These are phyloP conservation scores for Penicillium cosmopolitanum DNA, from an alignment of 495 filamentous ascomycete species.

Conservation along the genomic window DNA sequence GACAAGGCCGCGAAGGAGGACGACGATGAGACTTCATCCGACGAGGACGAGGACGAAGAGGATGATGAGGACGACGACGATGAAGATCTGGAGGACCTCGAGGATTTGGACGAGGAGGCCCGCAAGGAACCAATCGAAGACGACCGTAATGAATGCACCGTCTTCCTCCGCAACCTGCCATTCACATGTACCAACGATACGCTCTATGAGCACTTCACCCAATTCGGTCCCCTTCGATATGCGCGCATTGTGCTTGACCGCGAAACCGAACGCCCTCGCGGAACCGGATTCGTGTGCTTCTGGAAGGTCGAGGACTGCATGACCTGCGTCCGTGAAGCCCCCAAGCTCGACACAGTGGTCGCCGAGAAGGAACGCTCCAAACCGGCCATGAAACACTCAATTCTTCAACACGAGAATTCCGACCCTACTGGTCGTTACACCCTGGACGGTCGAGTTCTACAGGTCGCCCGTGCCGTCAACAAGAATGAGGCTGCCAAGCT, in stretches of 20 bases:
- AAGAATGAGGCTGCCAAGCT: conserved; percentile 76
- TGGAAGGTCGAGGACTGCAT: conserved; percentile 72
- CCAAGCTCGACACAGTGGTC: conserved; percentile 50
- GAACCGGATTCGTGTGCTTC: conserved; percentile 96
- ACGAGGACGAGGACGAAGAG: conserved; percentile 34
- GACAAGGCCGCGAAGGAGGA: conserved; percentile 35
- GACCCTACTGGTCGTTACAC: conserved; percentile 85
- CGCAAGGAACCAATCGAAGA: conserved; percentile 56
- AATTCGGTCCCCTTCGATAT: conserved; percentile 85
- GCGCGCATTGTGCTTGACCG: conserved; percentile 86
- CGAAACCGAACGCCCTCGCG: conserved; percentile 80
- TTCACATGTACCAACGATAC: conserved; percentile 80
- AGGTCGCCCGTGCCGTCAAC: conserved; percentile 81
- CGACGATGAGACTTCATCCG: conserved; percentile 29
- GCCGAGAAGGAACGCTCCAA: conserved; percentile 45
- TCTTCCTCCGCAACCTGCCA: conserved; percentile 94
- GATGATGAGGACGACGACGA: conserved; percentile 36
- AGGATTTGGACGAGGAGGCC: conserved; percentile 52
- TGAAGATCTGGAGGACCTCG: conserved; percentile 35
- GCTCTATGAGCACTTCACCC: conserved; percentile 78
- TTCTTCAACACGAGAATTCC: conserved; percentile 78
- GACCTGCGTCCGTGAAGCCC: conserved; percentile 73
- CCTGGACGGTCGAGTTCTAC: conserved; percentile 83
- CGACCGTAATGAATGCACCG: conserved; percentile 66
- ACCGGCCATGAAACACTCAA: conserved; percentile 63